A percentile compares a stretch with the other conserved stretches of the same genome.
phyloP scores from a whole-genome alignment of 257 asterid genomes.

The Penstemon davidsonii region DNA sequence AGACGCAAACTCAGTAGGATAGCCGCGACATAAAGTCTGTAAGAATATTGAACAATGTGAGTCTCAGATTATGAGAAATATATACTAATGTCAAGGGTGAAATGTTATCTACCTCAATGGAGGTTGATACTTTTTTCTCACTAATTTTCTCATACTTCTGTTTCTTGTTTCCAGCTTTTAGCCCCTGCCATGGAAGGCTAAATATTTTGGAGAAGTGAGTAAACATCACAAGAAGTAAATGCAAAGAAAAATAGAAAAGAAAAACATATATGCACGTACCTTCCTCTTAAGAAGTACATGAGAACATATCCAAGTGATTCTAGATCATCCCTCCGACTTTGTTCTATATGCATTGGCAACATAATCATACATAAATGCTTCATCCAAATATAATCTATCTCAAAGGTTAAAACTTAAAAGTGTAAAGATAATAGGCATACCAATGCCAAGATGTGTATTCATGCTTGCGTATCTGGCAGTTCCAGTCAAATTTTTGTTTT shows the following conservation, averaged over 20 bases:
- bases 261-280: conserved; percentile 36
- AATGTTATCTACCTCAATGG: conserved; percentile 65
- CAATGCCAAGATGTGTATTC: conserved; percentile 93
- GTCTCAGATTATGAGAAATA: conserved; percentile 15
- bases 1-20: conserved; percentile 82
- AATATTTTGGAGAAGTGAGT: conserved; percentile 35
- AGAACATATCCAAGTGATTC: conserved; percentile 94
- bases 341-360: conserved; percentile 51
- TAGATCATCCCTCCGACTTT: conserved; percentile 94
- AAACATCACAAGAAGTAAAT: conserved; percentile 5
- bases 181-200: conserved; percentile 98
- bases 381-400: not conserved
- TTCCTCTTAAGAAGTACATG: conserved; percentile 91
- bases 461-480: conserved; percentile 95
- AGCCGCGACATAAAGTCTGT: conserved; percentile 73
- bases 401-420: conserved; percentile 24
- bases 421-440: conserved; percentile 39
- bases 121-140: conserved; percentile 86
- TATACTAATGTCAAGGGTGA: conserved; percentile 2
- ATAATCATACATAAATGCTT: conserved; percentile 22
- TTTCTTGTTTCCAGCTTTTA: conserved; percentile 91
- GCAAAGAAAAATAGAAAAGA: not conserved
- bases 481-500: conserved; percentile 86
- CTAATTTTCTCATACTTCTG: conserved; percentile 87
- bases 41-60: conserved; percentile 27